Base-by-base conservation (phyloP, 164 flowering plant species). In the Amborella trichopoda region DNA sequence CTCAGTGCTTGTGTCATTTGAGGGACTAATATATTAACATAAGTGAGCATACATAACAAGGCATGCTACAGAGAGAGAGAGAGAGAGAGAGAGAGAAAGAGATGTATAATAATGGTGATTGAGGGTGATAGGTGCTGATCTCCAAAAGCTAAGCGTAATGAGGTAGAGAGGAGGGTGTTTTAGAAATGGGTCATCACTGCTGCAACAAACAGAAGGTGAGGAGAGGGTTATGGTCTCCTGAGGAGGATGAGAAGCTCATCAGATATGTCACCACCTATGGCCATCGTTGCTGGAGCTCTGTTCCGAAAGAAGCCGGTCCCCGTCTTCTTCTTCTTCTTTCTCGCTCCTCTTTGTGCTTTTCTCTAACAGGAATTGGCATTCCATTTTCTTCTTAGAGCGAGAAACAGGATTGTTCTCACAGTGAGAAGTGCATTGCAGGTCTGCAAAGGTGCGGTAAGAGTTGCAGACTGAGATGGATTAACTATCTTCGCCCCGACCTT, bases 381-480 rank as follows among this genome's bases (percentile, higher is more conserved):
- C 11, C 10, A 17, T 13, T 6, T 8, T 5, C 18, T 46, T 8
- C 22, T 20, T 18, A 4, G 28, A 13, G 28, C 22, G 10, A 6
- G 21, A 27, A 22, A 10, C 16, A 2, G 17, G 30, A 23, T 32
- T 40, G 0, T 27, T 37, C 26, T 26, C 0, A 28, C 5, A n/a
- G 4, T 32, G 49, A 10, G 24, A 22, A 3, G n/a, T 22, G 14
- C 20, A 44, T 40, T 37, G 18, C 58, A 69, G 74, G 74, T 6
- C 60, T 69, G 25, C 70, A 66, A 37, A 69, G 74, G 52, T 69
- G 74, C 53, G 74, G 74, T 28, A 69, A 69, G 55, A 69, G 74
- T 55, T 69, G 74, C 47, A 66, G 74, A 44, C 33, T 69, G 40
- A 66, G 74, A 48, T 69, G 74, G 74, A 69, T 63, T 8, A 69